Base-by-base conservation (phyloP, 1,139 yeast genomes). In the Insectozyma bohioensis region DNA sequence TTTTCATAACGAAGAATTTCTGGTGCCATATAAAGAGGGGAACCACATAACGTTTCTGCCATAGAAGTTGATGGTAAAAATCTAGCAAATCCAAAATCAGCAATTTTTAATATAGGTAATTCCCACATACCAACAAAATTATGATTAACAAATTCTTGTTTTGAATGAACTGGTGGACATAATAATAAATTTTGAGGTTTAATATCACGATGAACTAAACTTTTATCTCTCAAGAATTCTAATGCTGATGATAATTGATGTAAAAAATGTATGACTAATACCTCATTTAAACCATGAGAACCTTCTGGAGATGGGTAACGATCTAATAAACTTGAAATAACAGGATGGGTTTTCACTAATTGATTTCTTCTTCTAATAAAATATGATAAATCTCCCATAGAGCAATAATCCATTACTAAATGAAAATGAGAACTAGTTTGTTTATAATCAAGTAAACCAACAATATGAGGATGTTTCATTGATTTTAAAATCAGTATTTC, bases 11-110 rank as follows among this genome's bases (percentile, higher is more conserved):
- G 72, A 48, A 92, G 69, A 31, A 92, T 94, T 58, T 92, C 98
- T 0, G 98, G 98, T 0, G 98, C 98, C 98, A 92, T 92, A 58
- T 94, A 92, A 29, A 92, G 64, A 1, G 98, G 98, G 8, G 96
- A 86, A 1, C 98, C 98, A 67, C 98, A 92, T 43, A 92, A 67
- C 3, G 98, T 92, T 57, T 92, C 98, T 1, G 98, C 97, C 75
- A 94, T 72, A 2, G 95, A 82, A 1, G 96, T 85, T 29, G 85
- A 80, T 7, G 97, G 97, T 45, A 92, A 68, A 52, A 88, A 85
- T 42, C 98, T 72, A 5, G 98, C 98, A 64, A 92, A 94, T 1
- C 98, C 98, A 61, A 92, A 92, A 62, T 92, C 98, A 12, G 98
- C 98, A 40, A 92, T 81, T 56, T 92, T 90, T 43, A 92, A 69